A percentile compares a stretch with the other conserved stretches of the same genome.
Conservation (phyloP, 202 grass and related monocot genomes). For the Miscanthus sacchariflorus region DNA sequence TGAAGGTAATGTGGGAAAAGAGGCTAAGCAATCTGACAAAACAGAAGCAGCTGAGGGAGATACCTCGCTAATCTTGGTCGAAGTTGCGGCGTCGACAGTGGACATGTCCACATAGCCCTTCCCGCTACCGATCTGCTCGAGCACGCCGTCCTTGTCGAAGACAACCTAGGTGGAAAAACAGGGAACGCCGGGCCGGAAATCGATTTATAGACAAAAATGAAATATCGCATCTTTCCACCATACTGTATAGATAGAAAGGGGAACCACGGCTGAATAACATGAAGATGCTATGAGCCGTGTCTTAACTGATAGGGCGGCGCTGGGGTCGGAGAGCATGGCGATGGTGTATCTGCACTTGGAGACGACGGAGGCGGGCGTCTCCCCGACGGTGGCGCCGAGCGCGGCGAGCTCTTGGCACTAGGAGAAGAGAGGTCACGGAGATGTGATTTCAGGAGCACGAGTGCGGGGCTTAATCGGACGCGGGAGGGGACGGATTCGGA, state of each 20-base stretch:
- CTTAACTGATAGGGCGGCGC: conserved; percentile 82
- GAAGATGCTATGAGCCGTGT: background rate
- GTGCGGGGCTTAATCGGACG: background rate
- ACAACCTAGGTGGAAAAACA: conserved; percentile 67
- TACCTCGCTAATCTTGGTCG: conserved; percentile 85
- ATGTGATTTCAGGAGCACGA: background rate
- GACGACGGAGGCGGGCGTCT: conserved; percentile 86
- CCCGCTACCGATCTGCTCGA: conserved; percentile 79
- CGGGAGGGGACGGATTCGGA: background rate
- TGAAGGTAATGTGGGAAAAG: too few species aligned
- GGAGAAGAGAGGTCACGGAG: background rate
- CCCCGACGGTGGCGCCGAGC: conserved; percentile 81
- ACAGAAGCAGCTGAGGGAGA: background rate
- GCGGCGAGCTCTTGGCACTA: conserved; percentile 87
- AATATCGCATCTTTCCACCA: background rate
- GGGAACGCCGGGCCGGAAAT: conserved; percentile 15
- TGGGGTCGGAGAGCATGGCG: conserved; percentile 97
- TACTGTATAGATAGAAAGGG: background rate
- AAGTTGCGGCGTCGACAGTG: conserved; percentile 85
- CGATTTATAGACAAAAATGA: background rate
- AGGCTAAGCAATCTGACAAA: background rate
- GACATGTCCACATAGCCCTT: conserved; percentile 98
- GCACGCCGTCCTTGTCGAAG: conserved; percentile 92
- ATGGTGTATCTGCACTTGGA: conserved; percentile 93
- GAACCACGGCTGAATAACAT: background rate